Conservation (phyloP, 306 rosid species). For the Casuarina equisetifolia region DNA sequence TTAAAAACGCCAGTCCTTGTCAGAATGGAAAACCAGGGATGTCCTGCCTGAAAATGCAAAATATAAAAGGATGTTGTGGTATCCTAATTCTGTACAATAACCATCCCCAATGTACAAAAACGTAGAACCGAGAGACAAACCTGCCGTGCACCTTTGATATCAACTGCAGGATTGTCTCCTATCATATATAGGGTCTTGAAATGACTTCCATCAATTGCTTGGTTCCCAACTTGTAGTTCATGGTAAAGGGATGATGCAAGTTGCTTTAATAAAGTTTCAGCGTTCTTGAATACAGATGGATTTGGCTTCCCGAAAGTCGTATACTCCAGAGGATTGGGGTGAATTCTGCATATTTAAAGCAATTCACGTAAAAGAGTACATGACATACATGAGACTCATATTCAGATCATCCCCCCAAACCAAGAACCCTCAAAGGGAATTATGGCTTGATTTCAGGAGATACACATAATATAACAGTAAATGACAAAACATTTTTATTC, state of each 20-base stretch:
- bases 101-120: conserved; percentile 1
- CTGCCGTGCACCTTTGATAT: conserved; percentile 78
- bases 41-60: conserved; percentile 64
- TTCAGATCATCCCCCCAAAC: conserved; percentile 1
- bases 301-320: conserved; percentile 81
- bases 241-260: conserved; percentile 30
- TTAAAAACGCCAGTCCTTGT: conserved; percentile 91
- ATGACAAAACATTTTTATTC: conserved; percentile 1
- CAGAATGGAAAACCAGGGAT: conserved; percentile 96
- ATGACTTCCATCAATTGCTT: conserved; percentile 32
- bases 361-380: conserved; percentile 10
- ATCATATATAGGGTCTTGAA: conserved; percentile 81
- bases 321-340: conserved; percentile 57
- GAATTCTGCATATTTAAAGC: conserved; percentile 50
- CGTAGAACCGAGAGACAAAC: conserved; percentile 36
- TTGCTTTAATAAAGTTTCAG: conserved; percentile 65
- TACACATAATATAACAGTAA: not conserved
- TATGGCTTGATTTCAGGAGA: not conserved
- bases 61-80: conserved; percentile 7
- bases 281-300: conserved; percentile 79
- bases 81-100: not conserved
- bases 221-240: conserved; percentile 19
- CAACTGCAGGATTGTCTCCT: conserved; percentile 94
- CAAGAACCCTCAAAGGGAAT: not conserved
- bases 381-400: conserved; percentile 7